Percentiles rank a stretch among this genome's conserved stretches.
These are phyloP conservation scores for Metschnikowia cerradonensis DNA, from an alignment of 805 yeast genomes.

Conservation along the genomic window DNA sequence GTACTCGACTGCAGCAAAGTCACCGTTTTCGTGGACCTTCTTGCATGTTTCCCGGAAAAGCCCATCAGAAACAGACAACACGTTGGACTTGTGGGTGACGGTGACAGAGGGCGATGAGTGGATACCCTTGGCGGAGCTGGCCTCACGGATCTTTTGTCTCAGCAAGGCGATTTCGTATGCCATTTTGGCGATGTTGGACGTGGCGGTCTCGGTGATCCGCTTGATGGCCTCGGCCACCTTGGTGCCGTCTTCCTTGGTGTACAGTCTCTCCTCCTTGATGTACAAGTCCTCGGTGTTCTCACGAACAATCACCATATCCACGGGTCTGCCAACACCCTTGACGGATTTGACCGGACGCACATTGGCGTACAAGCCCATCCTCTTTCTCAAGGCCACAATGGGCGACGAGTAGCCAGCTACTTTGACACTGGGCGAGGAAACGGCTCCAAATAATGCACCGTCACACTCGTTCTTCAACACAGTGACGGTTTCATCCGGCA, in stretches of 20 bases:
- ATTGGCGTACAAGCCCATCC: conserved; percentile 90
- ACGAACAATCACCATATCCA: conserved; percentile 96
- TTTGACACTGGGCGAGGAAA: conserved; percentile 88
- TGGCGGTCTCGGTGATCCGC: conserved; percentile 87
- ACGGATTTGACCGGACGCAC: conserved; percentile 97
- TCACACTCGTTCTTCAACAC: conserved; percentile 77
- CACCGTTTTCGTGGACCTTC: conserved; percentile 55
- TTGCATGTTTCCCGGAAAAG: conserved; percentile 87
- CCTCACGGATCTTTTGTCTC: conserved; percentile 74
- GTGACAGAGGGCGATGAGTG: conserved; percentile 64
- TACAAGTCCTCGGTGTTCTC: conserved; percentile 98
- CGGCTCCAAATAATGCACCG: conserved; percentile 98
- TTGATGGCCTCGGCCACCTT: conserved; percentile 96
- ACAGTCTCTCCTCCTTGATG: conserved; percentile 86
- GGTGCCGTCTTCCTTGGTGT: conserved; percentile 73
- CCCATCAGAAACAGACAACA: conserved; percentile 88
- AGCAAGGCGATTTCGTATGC: conserved; percentile 91
- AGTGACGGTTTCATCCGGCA: conserved; percentile 88
- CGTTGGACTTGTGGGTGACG: conserved; percentile 95
- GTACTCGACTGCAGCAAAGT: conserved; percentile 58
- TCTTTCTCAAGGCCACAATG: conserved; percentile 96
- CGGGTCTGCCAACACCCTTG: conserved; percentile 78
- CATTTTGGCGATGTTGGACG: conserved; percentile 80
- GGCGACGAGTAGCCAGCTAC: conserved; percentile 98
- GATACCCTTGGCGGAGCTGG: conserved; percentile 38